Evolutionary conservation across 1,284 basidiomycete genomes (phyloP), one percentile per base, ranked within the genome.

Genomic region (Boletus smithii): DNA sequence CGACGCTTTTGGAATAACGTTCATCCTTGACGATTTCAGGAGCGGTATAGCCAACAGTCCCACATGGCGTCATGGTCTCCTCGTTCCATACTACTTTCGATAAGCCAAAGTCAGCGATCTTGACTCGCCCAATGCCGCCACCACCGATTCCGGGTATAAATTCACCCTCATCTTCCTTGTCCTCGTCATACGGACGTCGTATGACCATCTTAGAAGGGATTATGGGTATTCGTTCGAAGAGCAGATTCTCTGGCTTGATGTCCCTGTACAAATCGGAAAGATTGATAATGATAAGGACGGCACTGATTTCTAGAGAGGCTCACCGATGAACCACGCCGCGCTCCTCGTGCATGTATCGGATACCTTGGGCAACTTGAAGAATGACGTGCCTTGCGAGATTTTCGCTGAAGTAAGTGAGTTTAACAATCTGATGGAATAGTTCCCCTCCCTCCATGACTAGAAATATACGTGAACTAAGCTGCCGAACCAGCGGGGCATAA

Each of bases 1-100:
- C 97, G 47, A 99, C 97, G 61, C 88, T 92, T 73, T 97, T 98
- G 67, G 88, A 92, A 68, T 99, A 99, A 22, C 95, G 81, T 73
- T 99, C 95, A 67, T 99, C 97, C 73, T 98, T 98, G 62, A 99
- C 97, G 55, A 99, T 99, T 71, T 99, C 97, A 3, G 97, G 97
- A 4, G 97, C 97, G 3, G 97, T 99, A 72, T 99, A 99, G 5
- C 97, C 97, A 23, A 99, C 95, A 1, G 97, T 99, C 26, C 97
- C 97, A 63, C 97, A 99, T 17, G 97, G 97, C 22, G 97, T 99
- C 88, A 94, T 97, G 9, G 97, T 99, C 69, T 97, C 88, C 67
- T 98, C 93, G 65, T 97, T 90, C 97, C 97, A 99, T 5, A 99
- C 93, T 46, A 99, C 88, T 73, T 99, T 99, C 59, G 89, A 93